Evolutionary conservation across 169 alveolate genomes (phyloP).

Genomic region (Eimeria sp.): DNA sequence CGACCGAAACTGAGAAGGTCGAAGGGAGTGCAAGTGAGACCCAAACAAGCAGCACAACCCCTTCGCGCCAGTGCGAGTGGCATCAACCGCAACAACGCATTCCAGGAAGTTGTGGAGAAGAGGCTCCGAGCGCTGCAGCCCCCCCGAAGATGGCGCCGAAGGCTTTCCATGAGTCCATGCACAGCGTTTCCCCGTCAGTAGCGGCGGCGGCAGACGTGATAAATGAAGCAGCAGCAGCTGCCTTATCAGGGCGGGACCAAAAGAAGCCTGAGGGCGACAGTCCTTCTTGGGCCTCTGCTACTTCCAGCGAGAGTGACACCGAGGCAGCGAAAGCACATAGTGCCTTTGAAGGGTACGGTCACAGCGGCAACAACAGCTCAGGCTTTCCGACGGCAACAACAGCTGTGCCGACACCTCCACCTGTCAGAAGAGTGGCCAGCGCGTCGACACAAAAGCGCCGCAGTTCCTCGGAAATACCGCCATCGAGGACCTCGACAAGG

Average conservation of each 20-base stretch:
- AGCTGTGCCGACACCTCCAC: conserved; percentile 64
- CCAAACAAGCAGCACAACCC: background rate
- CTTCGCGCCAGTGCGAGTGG: conserved; percentile 3
- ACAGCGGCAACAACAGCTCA: conserved; percentile 21
- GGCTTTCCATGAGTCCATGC: background rate
- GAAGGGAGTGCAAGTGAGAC: conserved; percentile 14
- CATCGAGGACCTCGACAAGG: background rate
- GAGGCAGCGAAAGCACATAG: background rate
- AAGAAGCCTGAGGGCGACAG: conserved; percentile 30
- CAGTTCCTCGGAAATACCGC: conserved; percentile 29
- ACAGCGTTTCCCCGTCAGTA: conserved; percentile 22
- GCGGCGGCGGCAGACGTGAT: conserved; percentile 32
- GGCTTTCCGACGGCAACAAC: conserved; percentile 49
- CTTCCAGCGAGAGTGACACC: conserved; percentile 67
- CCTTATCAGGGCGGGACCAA: conserved; percentile 19
- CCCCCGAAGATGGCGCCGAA: background rate
- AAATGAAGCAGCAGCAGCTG: conserved; percentile 60
- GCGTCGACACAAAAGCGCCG: conserved; percentile 32
- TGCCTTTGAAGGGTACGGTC: conserved; percentile 2
- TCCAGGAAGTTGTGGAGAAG: conserved; percentile 1
- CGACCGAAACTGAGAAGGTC: background rate
- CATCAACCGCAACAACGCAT: conserved; percentile 18
- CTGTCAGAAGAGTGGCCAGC: background rate
- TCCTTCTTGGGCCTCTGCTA: conserved; percentile 52
- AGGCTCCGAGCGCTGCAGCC: background rate